Evolutionary conservation across 2,329 filamentous ascomycete species (phyloP), one percentile per base, ranked within the genome.

Genomic region (Gnomoniopsis sp.): DNA sequence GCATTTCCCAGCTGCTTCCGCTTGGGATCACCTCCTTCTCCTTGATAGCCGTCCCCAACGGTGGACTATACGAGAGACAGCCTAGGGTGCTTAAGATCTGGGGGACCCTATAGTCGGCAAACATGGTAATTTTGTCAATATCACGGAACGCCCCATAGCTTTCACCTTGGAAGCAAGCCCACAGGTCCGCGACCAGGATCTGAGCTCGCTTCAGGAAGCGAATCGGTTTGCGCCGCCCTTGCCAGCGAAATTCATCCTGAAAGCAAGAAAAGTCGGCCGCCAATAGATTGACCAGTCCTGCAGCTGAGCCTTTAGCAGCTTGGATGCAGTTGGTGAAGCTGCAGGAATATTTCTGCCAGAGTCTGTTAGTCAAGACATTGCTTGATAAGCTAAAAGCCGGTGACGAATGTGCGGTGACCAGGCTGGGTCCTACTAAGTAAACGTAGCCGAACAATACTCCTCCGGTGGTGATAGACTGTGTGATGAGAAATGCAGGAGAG

Each of bases 81-180:
- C 90, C 90, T 48, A 98, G 79, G 11, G 86, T 86, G 67, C 93
- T 86, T 36, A 99, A 82, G 66, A 97, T 95, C 75, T 99, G 95
- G 15, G 96, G 96, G 55, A 99, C 88, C 47, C 95, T 89, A 71
- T 99, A 99, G 76, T 99, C 95, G 69, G 95, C 93, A 77, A 99
- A 99, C 88, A 98, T 98, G 61, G 95, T 99, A 67, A 99, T 89
- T 71, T 92, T 91, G 75, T 95, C 89, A 66, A 99, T 96, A 70
- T 99, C 95, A 58, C 85, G 71, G 72, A 99, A 99, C 30, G 82
- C 78, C 34, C 95, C 96, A 68, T 88, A 93, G 26, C 83, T 80
- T 65, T 88, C 79, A 49, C 91, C 92, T 55, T 93, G 85, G 71
- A 98, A 98, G 63, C 92, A 96, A 6, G 95, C 96, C 96, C 96